These are phyloP conservation scores for Globisporangium carolinianum DNA, from an alignment of 352 stramenopile species.

Conservation along the genomic window DNA sequence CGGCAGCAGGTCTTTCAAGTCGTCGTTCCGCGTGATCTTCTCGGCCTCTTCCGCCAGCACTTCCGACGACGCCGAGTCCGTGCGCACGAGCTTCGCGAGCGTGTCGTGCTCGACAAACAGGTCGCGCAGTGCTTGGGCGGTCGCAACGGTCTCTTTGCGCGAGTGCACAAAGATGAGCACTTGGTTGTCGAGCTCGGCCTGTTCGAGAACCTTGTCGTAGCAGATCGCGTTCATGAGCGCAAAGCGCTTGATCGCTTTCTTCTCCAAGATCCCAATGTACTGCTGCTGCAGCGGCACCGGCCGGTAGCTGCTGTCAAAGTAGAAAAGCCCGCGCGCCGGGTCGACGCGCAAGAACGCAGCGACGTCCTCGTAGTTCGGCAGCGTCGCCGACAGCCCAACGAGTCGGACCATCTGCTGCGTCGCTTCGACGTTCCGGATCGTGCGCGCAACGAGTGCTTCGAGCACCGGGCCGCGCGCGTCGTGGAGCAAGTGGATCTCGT, in stretches of 20 bases:
- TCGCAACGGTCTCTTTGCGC: slow-evolving; percentile 97
- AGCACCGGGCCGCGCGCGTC: slow-evolving; percentile 98
- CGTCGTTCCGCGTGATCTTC: slow-evolving; percentile 92
- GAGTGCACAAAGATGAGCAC: slow-evolving; percentile 99
- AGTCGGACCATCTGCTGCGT: slow-evolving; percentile 96
- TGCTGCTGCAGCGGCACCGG: slow-evolving; percentile 99
- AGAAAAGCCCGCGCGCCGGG: slow-evolving; percentile 97
- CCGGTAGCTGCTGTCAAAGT: slow-evolving; percentile 99
- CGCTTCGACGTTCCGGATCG: slow-evolving; percentile 96
- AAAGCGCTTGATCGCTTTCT: slow-evolving; percentile 98
- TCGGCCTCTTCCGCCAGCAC: slow-evolving; percentile 93
- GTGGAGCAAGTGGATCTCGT: slow-evolving; percentile 99
- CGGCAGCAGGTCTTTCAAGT: slow-evolving; percentile 97
- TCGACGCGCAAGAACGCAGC: slow-evolving; percentile 98
- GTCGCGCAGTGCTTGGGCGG: slow-evolving; percentile 94
- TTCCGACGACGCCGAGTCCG: slow-evolving; percentile 77
- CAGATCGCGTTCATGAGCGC: slow-evolving; percentile 99
- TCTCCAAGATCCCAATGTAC: slow-evolving; percentile 99
- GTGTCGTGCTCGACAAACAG: slow-evolving; percentile 95
- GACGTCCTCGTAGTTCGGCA: slow-evolving; percentile 99
- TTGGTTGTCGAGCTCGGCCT: slow-evolving; percentile 94
- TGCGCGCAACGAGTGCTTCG: slow-evolving; percentile 96
- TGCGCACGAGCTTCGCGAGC: slow-evolving; percentile 88
- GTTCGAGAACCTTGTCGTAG: slow-evolving; percentile 97
- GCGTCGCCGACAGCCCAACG: slow-evolving; percentile 96